Evolutionary conservation across 371 early-diverging fungal genomes (phyloP).

Genomic region (Mucor indicus): DNA sequence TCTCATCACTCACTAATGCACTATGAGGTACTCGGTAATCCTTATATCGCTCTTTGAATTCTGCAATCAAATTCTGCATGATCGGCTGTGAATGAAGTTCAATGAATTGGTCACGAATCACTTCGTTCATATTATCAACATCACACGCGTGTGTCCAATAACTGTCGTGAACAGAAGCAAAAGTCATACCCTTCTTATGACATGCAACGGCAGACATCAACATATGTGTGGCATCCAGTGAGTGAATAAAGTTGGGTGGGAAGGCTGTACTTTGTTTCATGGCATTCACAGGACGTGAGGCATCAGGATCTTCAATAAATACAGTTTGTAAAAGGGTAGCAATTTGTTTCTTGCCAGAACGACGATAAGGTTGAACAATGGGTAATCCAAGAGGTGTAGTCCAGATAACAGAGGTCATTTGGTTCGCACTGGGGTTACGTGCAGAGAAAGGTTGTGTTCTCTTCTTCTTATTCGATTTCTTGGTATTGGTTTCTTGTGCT

Average conservation of each 20-base stretch:
- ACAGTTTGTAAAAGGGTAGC: conserved; percentile 81
- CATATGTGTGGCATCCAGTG: conserved; percentile 98
- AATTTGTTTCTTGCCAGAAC: conserved; percentile 58
- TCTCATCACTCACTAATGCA: neutral
- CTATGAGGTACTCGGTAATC: conserved; percentile 66
- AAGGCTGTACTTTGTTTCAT: conserved; percentile 94
- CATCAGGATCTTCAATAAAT: conserved; percentile 67
- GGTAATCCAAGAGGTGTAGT: conserved; percentile 95
- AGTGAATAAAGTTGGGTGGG: conserved; percentile 98
- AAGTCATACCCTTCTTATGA: conserved; percentile 72
- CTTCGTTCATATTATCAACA: conserved; percentile 81
- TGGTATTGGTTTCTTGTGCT: conserved; percentile 6
- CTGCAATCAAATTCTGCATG: conserved; percentile 79
- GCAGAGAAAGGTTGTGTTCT: conserved; percentile 42
- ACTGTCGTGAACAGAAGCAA: conserved; percentile 97
- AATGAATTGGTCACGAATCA: conserved; percentile 91
- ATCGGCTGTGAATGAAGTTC: conserved; percentile 81
- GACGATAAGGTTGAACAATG: conserved; percentile 96
- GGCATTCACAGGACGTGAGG: conserved; percentile 81
- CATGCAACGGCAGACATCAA: conserved; percentile 91
- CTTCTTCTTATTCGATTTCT: conserved; percentile 3
- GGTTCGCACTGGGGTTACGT: conserved; percentile 47
- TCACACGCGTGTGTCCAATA: conserved; percentile 98
- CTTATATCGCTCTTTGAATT: conserved; percentile 83
- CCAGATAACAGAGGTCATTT: conserved; percentile 93